Evolutionary conservation across 768 basidiomycete species (phyloP), one percentile per base, ranked within the genome.

Genomic region (Podaxis rugospora): DNA sequence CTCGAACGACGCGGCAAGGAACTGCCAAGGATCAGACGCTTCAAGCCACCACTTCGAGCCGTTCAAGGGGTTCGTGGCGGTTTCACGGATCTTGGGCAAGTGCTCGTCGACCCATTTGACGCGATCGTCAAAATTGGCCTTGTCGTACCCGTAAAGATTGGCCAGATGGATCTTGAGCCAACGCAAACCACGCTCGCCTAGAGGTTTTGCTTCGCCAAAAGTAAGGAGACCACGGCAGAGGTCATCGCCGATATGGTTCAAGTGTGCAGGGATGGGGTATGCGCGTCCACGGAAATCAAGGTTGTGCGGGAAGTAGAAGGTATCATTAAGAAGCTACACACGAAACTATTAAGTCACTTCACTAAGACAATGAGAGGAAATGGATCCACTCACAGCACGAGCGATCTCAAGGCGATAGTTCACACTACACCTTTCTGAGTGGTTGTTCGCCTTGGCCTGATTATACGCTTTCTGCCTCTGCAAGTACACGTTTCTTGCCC

Each of bases 371-470:
- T 46, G 44, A 40, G 46, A 57, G 25, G 49, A 28, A 46, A 50
- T 52, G 35, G 39, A 23, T 55, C 37, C 10, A 80, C 88, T 71
- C 70, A 94, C 93, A 55, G 95, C 88, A 54, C 91, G 83, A 7
- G 94, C 95, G 67, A 98, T 96, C 75, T 98, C 96, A 60, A 99
- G 87, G 72, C 95, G 96, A 74, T 98, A 98, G 71, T 98, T 98
- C 51, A 95, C 87, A 68, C 81, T 91, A 71, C 96, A 98, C 46
- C 96, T 80, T 47, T 95, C 92, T 2, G 92, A 92, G 71, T 97
- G 95, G 65, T 92, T 93, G 68, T 85, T 89, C 18, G 88, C 87
- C 73, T 87, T 91, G 21, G 68, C 71, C 62, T 88, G 81, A 7
- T 76, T 69, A 69, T 83, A 84, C 28, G 69, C 65, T 69, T 83